These are phyloP conservation scores for Cryphonectria japonica DNA, from an alignment of 2,329 filamentous ascomycete species.

Conservation along the genomic window DNA sequence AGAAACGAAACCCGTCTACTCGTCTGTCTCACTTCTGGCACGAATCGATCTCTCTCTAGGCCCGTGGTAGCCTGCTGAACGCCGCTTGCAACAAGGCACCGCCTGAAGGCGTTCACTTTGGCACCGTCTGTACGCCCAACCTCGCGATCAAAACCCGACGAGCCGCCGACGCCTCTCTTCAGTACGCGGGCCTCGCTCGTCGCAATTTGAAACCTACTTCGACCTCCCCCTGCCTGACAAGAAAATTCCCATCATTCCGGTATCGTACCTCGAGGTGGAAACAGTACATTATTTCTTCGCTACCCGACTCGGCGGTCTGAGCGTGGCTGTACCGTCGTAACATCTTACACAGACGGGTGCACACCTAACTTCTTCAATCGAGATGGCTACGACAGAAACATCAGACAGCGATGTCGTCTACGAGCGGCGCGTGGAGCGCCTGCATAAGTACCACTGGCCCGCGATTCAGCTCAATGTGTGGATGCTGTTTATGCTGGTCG, in stretches of 20 bases:
- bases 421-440: constrained; percentile 47
- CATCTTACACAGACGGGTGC: not conserved
- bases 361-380: not conserved
- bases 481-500: constrained; percentile 68
- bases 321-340: not conserved
- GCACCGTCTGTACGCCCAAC: not conserved
- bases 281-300: not conserved
- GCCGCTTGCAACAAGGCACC: not conserved
- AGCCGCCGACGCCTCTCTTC: not conserved
- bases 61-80: not conserved
- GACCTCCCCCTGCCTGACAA: not conserved
- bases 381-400: constrained; percentile 34
- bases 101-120: not conserved
- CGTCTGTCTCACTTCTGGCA: not conserved
- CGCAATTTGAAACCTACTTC: not conserved
- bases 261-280: not conserved
- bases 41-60: not conserved
- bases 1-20: not conserved
- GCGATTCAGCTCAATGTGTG: constrained; percentile 69
- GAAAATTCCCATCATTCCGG: not conserved
- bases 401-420: constrained; percentile 46
- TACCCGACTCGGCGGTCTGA: not conserved
- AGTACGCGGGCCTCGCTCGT: not conserved
- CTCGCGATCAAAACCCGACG: not conserved
- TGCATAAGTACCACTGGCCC: constrained; percentile 70